Conservation (phyloP, 257 asterid genomes). For the Penstemon eatonii region DNA sequence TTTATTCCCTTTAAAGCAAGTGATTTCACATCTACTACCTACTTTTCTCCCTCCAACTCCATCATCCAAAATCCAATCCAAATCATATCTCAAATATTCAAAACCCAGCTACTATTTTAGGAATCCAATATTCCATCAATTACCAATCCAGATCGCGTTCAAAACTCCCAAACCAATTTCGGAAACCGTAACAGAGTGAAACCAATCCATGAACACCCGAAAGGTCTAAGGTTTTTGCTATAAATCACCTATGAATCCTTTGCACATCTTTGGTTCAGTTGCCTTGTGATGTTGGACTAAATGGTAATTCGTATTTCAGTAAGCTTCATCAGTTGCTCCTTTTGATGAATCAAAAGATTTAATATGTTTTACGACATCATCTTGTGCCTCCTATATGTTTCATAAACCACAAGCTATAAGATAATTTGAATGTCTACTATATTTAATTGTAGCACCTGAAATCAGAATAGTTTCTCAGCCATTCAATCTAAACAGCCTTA, state of each 20-base stretch:
- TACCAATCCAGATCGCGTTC: too few relatives aligned
- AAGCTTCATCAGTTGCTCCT: not conserved
- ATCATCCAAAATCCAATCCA: too few relatives aligned
- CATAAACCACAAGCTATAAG: not conserved
- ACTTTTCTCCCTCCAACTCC: too few relatives aligned
- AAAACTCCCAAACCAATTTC: too few relatives aligned
- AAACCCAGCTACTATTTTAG: too few relatives aligned
- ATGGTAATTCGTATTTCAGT: not conserved
- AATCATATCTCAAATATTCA: too few relatives aligned
- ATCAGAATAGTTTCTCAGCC: not conserved
- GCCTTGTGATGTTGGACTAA: slow-evolving; percentile 11
- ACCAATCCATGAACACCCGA: too few relatives aligned
- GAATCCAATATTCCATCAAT: too few relatives aligned
- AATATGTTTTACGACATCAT: slow-evolving; percentile 2
- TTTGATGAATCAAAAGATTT: not conserved
- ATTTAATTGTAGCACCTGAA: not conserved
- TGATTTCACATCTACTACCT: too few relatives aligned
- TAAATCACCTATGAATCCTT: not conserved
- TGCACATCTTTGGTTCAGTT: slow-evolving; percentile 1
- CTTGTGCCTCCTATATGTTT: slow-evolving; percentile 1
- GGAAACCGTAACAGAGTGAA: too few relatives aligned
- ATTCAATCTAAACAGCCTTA: slow-evolving; percentile 21
- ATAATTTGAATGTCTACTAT: not conserved
- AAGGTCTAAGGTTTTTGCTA: not conserved
- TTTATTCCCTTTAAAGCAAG: too few relatives aligned